phyloP scores from a whole-genome alignment of 139 green algal species.

The Chlamydomonas sphaeroides region DNA sequence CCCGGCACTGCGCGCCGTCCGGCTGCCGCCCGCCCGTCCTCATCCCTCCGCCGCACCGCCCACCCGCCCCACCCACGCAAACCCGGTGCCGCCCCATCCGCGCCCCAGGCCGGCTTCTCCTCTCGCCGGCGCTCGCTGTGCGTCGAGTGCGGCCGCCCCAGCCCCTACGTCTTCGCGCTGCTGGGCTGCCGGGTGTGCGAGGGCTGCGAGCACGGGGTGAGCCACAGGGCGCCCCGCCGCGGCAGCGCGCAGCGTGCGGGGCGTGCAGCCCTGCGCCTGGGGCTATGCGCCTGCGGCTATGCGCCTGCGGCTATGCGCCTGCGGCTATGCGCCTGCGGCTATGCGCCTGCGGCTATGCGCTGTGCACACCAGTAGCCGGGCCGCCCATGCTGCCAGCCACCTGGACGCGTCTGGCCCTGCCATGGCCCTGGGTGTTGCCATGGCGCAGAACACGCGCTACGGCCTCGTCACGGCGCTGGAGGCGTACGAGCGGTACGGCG shows the following conservation, averaged over 20 bases:
- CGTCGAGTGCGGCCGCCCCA: conserved; percentile 14
- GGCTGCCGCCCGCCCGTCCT: background rate
- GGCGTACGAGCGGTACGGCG: conserved; percentile 28
- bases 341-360: no score
- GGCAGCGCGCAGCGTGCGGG: background rate
- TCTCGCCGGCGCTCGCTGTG: background rate
- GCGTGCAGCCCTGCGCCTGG: no score
- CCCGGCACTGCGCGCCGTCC: background rate
- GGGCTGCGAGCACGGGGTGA: conserved; percentile 22
- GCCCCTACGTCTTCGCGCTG: conserved; percentile 35
- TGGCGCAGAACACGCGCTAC: conserved; percentile 28
- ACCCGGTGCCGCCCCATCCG: background rate
- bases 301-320: no score
- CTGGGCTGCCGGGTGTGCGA: conserved; percentile 31
- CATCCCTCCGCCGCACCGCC: no score
- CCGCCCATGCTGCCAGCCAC: no score
- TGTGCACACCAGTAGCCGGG: no score
- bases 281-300: no score
- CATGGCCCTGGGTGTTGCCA: no score
- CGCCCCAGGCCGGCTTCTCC: conserved; percentile 8
- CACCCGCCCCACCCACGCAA: no score
- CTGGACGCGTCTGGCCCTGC: no score
- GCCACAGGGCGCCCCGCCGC: background rate
- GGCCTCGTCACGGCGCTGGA: conserved; percentile 20
- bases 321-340: no score